Evolutionary conservation across 106 monocot genomes (phyloP).

Genomic region (Triglochin maritima): DNA sequence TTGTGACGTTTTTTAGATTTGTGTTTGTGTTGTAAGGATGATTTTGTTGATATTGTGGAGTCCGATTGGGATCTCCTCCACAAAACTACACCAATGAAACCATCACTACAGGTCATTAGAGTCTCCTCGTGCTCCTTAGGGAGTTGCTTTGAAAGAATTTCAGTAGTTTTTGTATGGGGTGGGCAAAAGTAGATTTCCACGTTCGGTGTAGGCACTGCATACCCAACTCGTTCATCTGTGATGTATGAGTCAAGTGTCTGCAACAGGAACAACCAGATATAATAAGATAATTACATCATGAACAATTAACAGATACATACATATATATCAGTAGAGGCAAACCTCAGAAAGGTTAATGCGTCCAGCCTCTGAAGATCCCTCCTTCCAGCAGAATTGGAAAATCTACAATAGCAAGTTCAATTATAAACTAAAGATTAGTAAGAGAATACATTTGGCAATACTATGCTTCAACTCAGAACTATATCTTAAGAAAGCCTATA

Average conservation of each 20-base stretch:
- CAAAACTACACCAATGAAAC: conserved; percentile 62
- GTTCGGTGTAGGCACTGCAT: conserved; percentile 47
- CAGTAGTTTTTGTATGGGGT: conserved; percentile 29
- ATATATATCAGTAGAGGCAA: not conserved
- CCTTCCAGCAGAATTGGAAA: conserved; percentile 61
- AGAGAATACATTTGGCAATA: too few relatives aligned
- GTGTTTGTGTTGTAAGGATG: conserved; percentile 32
- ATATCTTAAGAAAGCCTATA: too few relatives aligned
- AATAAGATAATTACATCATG: not conserved
- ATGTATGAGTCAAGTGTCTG: conserved; percentile 75
- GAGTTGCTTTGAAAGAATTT: conserved; percentile 37
- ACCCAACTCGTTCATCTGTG: conserved; percentile 69
- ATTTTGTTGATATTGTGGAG: conserved; percentile 24
- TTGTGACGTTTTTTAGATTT: conserved; percentile 37
- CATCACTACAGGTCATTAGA: conserved; percentile 8
- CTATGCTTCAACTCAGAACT: too few relatives aligned
- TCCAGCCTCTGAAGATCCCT: conserved; percentile 54
- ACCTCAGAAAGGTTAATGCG: conserved; percentile 53
- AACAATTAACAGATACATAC: not conserved
- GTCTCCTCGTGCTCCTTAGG: conserved; percentile 34
- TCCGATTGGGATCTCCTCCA: conserved; percentile 49
- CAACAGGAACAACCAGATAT: not conserved
- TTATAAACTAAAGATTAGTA: too few relatives aligned
- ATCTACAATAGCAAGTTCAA: conserved; percentile 30
- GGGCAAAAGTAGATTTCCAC: conserved; percentile 88